phyloP scores from a whole-genome alignment of 768 basidiomycete species.

The Pleurotus platypus region DNA sequence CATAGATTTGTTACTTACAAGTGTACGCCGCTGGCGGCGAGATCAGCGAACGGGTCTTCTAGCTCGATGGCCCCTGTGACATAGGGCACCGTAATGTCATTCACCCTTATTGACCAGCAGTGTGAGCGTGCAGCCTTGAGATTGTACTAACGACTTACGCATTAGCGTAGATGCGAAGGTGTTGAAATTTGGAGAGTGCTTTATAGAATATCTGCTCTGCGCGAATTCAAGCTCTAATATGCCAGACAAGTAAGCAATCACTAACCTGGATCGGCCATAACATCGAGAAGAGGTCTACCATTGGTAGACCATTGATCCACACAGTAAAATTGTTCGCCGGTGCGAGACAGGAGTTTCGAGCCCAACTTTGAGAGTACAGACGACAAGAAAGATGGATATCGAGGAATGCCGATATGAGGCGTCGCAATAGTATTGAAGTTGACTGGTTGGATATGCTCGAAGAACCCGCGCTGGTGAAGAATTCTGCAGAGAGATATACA shows the following conservation, averaged over 20 bases:
- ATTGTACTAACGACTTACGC: constrained; percentile 39
- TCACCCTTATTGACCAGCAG: constrained; percentile 36
- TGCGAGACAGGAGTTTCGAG: constrained; percentile 66
- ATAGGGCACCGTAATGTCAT: constrained; percentile 80
- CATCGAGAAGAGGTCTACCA: constrained; percentile 64
- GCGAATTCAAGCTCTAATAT: background rate
- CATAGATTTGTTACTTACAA: constrained; percentile 37
- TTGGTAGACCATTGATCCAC: constrained; percentile 66
- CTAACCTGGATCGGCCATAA: constrained; percentile 77
- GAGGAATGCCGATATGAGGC: no score
- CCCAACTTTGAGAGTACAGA: constrained; percentile 44
- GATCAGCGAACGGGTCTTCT: constrained; percentile 61
- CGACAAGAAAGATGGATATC: no score
- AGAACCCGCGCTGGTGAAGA: constrained; percentile 64
- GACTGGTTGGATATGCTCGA: constrained; percentile 61
- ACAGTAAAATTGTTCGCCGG: constrained; percentile 75
- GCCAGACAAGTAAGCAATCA: background rate
- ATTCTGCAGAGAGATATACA: constrained; percentile 33
- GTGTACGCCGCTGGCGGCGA: constrained; percentile 52
- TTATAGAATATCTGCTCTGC: constrained; percentile 75
- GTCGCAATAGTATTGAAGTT: constrained; percentile 85
- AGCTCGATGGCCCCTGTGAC: constrained; percentile 72
- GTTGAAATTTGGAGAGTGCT: constrained; percentile 59
- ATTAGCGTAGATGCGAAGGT: constrained; percentile 78
- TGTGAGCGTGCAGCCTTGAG: background rate